Percentiles rank a stretch among this genome's conserved stretches.
Evolutionary conservation across 2,329 filamentous ascomycete genomes (phyloP).

Genomic region (Knufia fluminis): DNA sequence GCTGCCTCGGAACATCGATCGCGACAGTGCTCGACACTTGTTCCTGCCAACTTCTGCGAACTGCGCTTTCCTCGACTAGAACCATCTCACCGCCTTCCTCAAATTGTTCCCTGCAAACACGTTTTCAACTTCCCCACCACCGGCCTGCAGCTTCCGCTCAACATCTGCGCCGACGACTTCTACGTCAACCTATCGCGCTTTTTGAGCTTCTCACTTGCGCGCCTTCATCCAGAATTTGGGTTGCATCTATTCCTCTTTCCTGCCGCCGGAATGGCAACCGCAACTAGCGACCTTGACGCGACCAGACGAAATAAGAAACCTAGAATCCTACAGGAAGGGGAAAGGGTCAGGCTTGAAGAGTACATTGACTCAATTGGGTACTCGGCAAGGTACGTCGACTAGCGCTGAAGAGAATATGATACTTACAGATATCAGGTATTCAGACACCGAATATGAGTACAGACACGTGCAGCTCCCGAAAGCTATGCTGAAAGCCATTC

Average conservation of each 20-base stretch:
- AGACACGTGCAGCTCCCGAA: constrained; percentile 96
- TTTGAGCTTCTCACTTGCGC: neutral
- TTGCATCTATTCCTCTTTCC: no score
- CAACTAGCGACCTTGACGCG: constrained; percentile 57
- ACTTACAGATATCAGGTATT: constrained; percentile 56
- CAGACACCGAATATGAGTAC: constrained; percentile 88
- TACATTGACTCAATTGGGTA: constrained; percentile 93
- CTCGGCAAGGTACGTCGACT: constrained; percentile 61
- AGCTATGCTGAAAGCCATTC: constrained; percentile 94
- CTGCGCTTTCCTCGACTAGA: neutral
- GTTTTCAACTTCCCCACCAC: neutral
- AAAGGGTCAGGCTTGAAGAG: constrained; percentile 78
- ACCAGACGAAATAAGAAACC: constrained; percentile 80
- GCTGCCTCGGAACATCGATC: neutral
- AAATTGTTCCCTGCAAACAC: neutral
- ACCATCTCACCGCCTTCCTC: neutral
- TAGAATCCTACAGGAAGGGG: constrained; percentile 66
- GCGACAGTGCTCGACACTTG: neutral
- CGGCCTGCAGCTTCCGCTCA: neutral
- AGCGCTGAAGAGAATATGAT: neutral
- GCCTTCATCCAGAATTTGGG: neutral
- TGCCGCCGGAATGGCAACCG: neutral
- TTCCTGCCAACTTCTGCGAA: neutral
- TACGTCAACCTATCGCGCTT: neutral
- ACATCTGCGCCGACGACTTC: neutral